Evolutionary conservation across 2,329 filamentous ascomycete species (phyloP), one percentile per base, ranked within the genome.

Genomic region (Dothiorella sarmentorum): DNA sequence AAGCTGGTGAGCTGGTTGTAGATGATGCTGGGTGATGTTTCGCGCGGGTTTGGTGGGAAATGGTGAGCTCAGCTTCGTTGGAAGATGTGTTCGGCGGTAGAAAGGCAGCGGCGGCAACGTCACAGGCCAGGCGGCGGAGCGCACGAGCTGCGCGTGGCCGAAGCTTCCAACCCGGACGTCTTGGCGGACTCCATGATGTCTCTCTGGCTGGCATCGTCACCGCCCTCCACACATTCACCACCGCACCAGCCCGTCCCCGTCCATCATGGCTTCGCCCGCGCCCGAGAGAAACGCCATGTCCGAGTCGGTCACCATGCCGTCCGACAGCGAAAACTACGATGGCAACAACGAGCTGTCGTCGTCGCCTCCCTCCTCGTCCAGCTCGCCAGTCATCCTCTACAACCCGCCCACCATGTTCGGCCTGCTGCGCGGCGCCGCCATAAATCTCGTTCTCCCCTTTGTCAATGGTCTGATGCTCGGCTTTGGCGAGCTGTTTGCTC

Each of bases 401-500:
- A 85, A 86, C 64, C 91, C 92, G 3, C 92, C 94, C 2, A 95
- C 91, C 0, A 68, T 95, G 43, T 96, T 90, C 90, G 86, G 89
- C 9, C 74, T 99, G 62, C 65, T 97, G 57, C 85, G 93, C 58
- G 91, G 94, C 35, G 90, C 91, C 15, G 91, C 92, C 5, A 99
- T 99, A 76, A 99, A 99, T 73, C 79, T 99, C n/a, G 68, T 99
- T 1, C 77, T 99, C 18, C 94, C 94, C 0, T 99, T 99, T 69
- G 85, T 99, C 69, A 99, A 99, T 76, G 94, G 94, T 45, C 84
- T 99, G 80, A 99, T 99, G 94, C 77, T 99, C 68, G 94, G 94
- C 2, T 97, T 99, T 69, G 94, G 94, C 65, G 94, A 99, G 77
- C 77, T 99, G 53, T 93, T 99, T 74, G 94, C 94, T 57, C 94